Conservation (phyloP, 1,284 basidiomycete species). For the Apiotrichum montevideense region DNA sequence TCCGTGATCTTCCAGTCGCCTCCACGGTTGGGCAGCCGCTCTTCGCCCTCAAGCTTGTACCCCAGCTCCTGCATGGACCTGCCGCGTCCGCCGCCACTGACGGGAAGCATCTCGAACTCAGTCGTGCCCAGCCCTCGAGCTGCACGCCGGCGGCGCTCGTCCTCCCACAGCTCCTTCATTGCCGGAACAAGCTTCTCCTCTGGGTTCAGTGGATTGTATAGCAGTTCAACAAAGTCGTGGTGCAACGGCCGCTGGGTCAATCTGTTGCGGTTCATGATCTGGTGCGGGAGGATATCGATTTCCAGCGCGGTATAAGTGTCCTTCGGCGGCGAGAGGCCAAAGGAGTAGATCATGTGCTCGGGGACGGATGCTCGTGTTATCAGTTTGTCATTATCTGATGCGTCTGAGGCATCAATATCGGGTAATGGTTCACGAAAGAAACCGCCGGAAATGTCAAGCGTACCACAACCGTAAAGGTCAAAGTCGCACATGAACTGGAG, state of each 20-base stretch:
- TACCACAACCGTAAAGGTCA: conserved; percentile 90
- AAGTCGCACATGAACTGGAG: conserved; percentile 95
- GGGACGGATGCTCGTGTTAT: conserved; percentile 33
- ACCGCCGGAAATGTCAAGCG: conserved; percentile 59
- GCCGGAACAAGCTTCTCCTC: conserved; percentile 76
- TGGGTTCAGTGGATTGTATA: conserved; percentile 49
- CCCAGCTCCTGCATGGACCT: conserved; percentile 39
- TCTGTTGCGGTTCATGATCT: conserved; percentile 74
- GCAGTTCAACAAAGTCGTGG: conserved; percentile 62
- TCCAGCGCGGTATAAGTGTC: conserved; percentile 71
- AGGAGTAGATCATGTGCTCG: conserved; percentile 31
- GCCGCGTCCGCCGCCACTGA: conserved; percentile 38
- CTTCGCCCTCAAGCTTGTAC: conserved; percentile 29
- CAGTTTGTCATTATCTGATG: not conserved
- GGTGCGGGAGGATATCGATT: conserved; percentile 70
- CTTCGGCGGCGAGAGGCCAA: conserved; percentile 53
- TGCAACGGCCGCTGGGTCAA: conserved; percentile 67
- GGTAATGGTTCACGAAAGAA: conserved; percentile 52
- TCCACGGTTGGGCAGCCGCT: conserved; percentile 30
- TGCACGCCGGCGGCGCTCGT: conserved; percentile 68
- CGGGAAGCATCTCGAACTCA: conserved; percentile 41
- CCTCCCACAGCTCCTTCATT: conserved; percentile 90
- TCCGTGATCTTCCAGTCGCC: conserved; percentile 45
- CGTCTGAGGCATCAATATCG: conserved; percentile 10
- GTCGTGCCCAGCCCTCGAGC: conserved; percentile 52